These are phyloP conservation scores for Tranzscheliella williamsii DNA, from an alignment of 1,284 basidiomycete genomes.

Conservation along the genomic window DNA sequence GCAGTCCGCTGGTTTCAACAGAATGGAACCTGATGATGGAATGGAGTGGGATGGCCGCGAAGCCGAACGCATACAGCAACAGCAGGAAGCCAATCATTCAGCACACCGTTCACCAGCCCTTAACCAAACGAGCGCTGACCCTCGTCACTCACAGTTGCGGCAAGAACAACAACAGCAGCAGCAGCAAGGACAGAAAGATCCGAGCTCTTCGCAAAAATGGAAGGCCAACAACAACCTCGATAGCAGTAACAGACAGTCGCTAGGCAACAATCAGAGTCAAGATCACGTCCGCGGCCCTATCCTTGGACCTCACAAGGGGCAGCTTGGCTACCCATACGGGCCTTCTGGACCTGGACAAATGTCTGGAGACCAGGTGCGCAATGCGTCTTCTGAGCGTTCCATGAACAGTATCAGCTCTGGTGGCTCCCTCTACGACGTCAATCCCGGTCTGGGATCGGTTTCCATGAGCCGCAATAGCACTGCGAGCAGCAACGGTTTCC, in stretches of 20 bases:
- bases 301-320: slow-evolving; percentile 48
- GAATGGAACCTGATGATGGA: slow-evolving; percentile 65
- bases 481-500: slow-evolving; percentile 36
- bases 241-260: neutral
- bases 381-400: slow-evolving; percentile 36
- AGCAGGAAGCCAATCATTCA: slow-evolving; percentile 10
- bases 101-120: too few relatives aligned
- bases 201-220: slow-evolving; percentile 2
- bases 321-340: slow-evolving; percentile 1
- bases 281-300: slow-evolving; percentile 5
- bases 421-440: slow-evolving; percentile 10
- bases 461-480: slow-evolving; percentile 32
- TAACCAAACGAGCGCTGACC: neutral
- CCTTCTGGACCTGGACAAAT: slow-evolving; percentile 14
- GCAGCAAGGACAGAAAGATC: neutral
- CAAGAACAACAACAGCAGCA: slow-evolving; percentile 11
- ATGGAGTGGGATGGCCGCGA: slow-evolving; percentile 64
- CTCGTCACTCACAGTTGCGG: slow-evolving; percentile 51
- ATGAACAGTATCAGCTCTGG: slow-evolving; percentile 23
- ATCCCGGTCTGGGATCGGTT: slow-evolving; percentile 10
- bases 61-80: slow-evolving; percentile 59
- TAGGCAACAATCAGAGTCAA: neutral
- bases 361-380: too few relatives aligned
- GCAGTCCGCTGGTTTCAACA: slow-evolving; percentile 14
- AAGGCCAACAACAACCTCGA: neutral